phyloP scores from a whole-genome alignment of 2,329 filamentous ascomycete species.

The Neurospora crassa region DNA sequence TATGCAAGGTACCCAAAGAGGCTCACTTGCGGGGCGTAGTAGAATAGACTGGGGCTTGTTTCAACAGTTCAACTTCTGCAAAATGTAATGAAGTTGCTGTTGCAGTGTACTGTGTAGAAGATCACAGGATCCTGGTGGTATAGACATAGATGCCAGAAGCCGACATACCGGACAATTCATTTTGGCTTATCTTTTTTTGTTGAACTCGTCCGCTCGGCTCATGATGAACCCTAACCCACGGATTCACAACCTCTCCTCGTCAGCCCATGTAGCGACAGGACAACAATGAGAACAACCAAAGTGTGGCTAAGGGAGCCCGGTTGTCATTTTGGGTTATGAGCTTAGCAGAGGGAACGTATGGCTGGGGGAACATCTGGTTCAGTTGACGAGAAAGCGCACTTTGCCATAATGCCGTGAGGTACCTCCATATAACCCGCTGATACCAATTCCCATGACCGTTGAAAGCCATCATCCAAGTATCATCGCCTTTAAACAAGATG shows the following conservation, averaged over 20 bases:
- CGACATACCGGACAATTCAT: background rate
- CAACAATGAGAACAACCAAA: background rate
- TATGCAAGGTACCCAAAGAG: background rate
- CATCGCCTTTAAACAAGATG: background rate
- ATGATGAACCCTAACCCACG: background rate
- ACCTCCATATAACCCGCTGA: background rate
- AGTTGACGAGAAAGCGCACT: background rate
- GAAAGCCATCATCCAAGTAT: background rate
- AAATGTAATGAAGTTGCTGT: background rate
- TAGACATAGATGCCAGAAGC: background rate
- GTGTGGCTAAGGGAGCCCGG: background rate
- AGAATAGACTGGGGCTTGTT: background rate
- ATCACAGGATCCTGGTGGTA: background rate
- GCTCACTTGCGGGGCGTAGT: background rate
- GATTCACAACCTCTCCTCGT: background rate
- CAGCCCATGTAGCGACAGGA: background rate
- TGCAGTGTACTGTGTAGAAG: background rate
- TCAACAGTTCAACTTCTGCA: background rate
- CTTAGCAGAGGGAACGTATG: background rate
- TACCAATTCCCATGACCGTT: background rate
- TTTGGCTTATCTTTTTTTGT: background rate
- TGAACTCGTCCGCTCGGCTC: background rate
- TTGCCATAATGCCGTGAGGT: background rate
- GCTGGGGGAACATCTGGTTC: background rate
- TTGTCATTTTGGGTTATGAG: background rate